Percentiles rank a stretch among this genome's conserved stretches.
phyloP scores from a whole-genome alignment of 768 basidiomycete species.

The Postia placenta region DNA sequence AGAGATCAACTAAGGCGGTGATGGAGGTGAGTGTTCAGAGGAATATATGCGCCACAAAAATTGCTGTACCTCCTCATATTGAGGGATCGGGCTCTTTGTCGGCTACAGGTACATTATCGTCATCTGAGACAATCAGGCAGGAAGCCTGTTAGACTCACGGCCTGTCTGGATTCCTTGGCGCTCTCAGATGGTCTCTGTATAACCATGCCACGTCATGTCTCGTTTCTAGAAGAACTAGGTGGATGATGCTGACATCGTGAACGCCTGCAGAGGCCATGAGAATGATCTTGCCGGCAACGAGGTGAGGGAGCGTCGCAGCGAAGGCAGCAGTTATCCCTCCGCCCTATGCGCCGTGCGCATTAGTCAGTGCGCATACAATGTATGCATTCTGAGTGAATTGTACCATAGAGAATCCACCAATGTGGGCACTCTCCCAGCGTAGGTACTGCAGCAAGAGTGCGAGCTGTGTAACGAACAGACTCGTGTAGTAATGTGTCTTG shows the following conservation, averaged over 20 bases:
- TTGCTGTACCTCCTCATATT: constrained; percentile 10
- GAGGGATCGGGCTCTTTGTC: constrained; percentile 2
- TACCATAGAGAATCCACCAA: constrained; percentile 77
- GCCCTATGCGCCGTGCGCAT: too few relatives aligned
- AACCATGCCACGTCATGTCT: neutral
- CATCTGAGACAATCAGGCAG: too few relatives aligned
- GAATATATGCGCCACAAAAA: neutral
- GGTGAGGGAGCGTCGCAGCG: constrained; percentile 58
- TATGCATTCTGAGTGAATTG: constrained; percentile 10
- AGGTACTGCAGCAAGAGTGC: constrained; percentile 78
- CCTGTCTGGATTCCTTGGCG: neutral
- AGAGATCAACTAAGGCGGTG: constrained; percentile 46
- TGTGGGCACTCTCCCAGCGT: constrained; percentile 56
- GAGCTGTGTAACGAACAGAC: constrained; percentile 65
- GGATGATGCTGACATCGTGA: constrained; percentile 6
- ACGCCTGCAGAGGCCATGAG: constrained; percentile 61
- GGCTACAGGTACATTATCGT: neutral
- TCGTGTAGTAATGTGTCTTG: constrained; percentile 51
- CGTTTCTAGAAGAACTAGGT: too few relatives aligned
- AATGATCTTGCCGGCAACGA: constrained; percentile 57
- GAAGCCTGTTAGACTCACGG: neutral
- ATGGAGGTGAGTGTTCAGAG: neutral
- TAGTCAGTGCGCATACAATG: too few relatives aligned
- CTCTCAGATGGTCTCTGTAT: neutral
- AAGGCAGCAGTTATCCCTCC: constrained; percentile 71